Percentiles rank a stretch among this genome's conserved stretches.
Conservation (phyloP, 1,139 yeast genomes). For the Williopsis jadinii region DNA sequence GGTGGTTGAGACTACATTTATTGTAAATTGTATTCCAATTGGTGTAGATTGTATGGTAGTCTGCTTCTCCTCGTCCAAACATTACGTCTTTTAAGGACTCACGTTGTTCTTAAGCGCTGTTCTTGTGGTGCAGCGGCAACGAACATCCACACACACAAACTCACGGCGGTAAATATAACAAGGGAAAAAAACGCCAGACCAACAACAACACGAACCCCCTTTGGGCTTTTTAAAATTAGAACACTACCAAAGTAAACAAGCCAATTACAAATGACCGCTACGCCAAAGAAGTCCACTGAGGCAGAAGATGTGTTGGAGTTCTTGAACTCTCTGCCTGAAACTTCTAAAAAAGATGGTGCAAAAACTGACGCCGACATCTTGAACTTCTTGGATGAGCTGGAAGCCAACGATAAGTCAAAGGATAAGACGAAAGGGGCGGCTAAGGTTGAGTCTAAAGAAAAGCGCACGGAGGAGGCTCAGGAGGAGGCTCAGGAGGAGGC, state of each 20-base stretch:
- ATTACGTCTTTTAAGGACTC: background rate
- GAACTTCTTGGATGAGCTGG: constrained; percentile 82
- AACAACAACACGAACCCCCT: no score
- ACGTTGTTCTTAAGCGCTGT: background rate
- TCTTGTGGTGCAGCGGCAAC: background rate
- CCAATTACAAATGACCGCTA: constrained; percentile 10
- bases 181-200: no score
- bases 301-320: constrained; percentile 86
- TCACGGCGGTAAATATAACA: background rate
- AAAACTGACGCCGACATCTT: constrained; percentile 66
- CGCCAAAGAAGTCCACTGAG: constrained; percentile 29
- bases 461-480: constrained; percentile 1
- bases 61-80: background rate
- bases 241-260: no score
- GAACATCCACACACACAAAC: background rate
- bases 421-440: constrained; percentile 10
- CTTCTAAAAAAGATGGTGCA: constrained; percentile 30
- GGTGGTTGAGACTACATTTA: constrained; percentile 6
- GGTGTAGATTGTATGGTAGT: background rate
- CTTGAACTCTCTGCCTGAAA: constrained; percentile 78
- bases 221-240: no score
- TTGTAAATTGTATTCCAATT: background rate
- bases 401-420: constrained; percentile 28
- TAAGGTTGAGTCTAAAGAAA: constrained; percentile 2
- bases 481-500: constrained; percentile 3